Percentiles rank a stretch among this genome's conserved stretches.
These are phyloP conservation scores for Castanospermum australe DNA, from an alignment of 306 rosid genomes.

Conservation along the genomic window DNA sequence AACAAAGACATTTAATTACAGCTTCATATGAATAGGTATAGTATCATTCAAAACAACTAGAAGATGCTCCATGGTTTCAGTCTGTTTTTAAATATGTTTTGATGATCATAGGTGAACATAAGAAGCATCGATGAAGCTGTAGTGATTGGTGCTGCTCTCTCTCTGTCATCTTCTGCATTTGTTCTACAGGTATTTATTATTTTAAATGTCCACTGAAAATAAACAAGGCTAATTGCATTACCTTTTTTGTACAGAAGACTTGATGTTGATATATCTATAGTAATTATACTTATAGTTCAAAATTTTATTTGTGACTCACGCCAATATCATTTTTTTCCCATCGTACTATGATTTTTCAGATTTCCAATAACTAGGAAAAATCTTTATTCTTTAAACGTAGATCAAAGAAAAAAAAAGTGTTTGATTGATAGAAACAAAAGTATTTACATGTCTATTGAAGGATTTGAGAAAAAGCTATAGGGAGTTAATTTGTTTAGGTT, in stretches of 20 bases:
- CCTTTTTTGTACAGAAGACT: not conserved
- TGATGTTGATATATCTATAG: constrained; percentile 19
- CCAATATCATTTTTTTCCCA: not conserved
- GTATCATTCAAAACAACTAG: not conserved
- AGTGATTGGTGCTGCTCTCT: constrained; percentile 98
- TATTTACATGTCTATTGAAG: not conserved
- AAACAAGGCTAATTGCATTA: not conserved
- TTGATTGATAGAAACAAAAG: not conserved
- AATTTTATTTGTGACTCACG: not conserved
- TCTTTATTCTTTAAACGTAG: not conserved
- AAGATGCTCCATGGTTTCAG: constrained; percentile 19
- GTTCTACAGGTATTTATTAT: constrained; percentile 81
- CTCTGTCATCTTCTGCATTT: constrained; percentile 97
- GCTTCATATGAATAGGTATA: not conserved
- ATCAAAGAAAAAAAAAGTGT: not conserved
- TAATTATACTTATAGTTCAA: constrained; percentile 6
- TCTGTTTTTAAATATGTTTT: constrained; percentile 14
- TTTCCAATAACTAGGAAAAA: not conserved
- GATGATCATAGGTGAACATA: constrained; percentile 78
- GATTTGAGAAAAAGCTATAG: not conserved
- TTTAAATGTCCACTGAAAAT: not conserved
- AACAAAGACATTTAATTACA: not conserved
- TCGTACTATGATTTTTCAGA: not conserved
- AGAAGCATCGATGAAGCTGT: constrained; percentile 97
- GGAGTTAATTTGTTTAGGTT: not conserved